Evolutionary conservation across 2,329 filamentous ascomycete species (phyloP).

Genomic region (Aspergillus cejpii): DNA sequence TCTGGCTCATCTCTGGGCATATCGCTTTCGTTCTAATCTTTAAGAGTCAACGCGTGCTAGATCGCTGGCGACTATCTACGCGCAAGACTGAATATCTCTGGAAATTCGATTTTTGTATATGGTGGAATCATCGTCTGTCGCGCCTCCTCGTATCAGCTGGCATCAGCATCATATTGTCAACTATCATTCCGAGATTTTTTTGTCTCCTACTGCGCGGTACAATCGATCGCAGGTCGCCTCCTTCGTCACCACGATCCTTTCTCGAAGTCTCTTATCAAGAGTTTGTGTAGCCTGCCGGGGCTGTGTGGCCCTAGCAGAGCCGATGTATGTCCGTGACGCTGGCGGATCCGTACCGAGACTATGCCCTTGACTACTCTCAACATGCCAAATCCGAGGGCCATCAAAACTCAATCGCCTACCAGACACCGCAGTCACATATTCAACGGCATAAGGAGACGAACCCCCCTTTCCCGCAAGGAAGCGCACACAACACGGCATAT

Average conservation of each 20-base stretch:
- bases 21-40: not conserved
- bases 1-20: not conserved
- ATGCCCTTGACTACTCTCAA: slow-evolving; percentile 68
- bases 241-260: not conserved
- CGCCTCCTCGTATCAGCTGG: not conserved
- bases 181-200: not conserved
- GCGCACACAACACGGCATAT: slow-evolving; percentile 29
- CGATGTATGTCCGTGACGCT: slow-evolving; percentile 65
- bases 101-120: not conserved
- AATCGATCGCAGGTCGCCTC: not conserved
- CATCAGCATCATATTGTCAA: not conserved
- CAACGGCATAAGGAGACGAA: slow-evolving; percentile 32
- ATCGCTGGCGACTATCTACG: not conserved
- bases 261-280: slow-evolving; percentile 5
- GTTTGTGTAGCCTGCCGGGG: slow-evolving; percentile 54
- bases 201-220: slow-evolving; percentile 4
- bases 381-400: slow-evolving; percentile 60
- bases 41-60: not conserved
- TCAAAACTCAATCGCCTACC: slow-evolving; percentile 59
- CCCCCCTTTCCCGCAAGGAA: slow-evolving; percentile 28
- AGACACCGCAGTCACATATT: slow-evolving; percentile 41
- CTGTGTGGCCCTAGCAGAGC: slow-evolving; percentile 66
- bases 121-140: not conserved
- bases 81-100: not conserved
- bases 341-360: slow-evolving; percentile 69